Evolutionary conservation across 345 rosid species (phyloP), one percentile per base, ranked within the genome.

Genomic region (Erucastrum elatum): DNA sequence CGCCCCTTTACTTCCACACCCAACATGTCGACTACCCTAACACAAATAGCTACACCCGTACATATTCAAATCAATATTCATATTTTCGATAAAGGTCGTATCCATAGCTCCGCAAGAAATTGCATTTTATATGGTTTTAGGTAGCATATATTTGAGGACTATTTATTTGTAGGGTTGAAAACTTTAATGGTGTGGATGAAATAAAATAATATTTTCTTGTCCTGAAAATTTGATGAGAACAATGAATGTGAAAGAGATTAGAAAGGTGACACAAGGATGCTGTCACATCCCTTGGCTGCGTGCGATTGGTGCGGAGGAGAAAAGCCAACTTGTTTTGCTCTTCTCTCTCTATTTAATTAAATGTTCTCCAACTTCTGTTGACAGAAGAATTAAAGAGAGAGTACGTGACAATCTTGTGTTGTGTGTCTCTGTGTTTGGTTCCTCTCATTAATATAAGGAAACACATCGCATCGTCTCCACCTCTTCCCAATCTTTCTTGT

Each of bases 391-490:
- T 21, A 21, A 21, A 21, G 21, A 21, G 21, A 21, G 21, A 1
- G 21, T 21, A 21, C 21, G 21, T 21, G 21, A 21, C 21, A 21
- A 21, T 21, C 21, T 21, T 21, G 21, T 21, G 21, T 21, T 21
- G 21, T 21, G 21, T 21, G 21, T 21, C 21, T 1, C 21, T 21
- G 21, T 21, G 21, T 21, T 21, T 21, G 21, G 21, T 21, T 21
- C 21, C 21, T 21, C 21, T 21, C 21, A 21, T 21, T 21, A 21
- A 21, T 21, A 2, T 2, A 59, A 3, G 9, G 26, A 5, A 25
- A 76, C 79, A 76, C 12, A 68, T 76, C 68, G 37, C 46, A 44
- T 60, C 61, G 16, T 41, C 34, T 75, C 41, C n/a, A 31, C 66
- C 3, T 58, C 75, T 25, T 71, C 46, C 49, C 34, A 29, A 15